Base-by-base conservation (phyloP, 2,329 filamentous ascomycete genomes). In the Verticillium longisporum region DNA sequence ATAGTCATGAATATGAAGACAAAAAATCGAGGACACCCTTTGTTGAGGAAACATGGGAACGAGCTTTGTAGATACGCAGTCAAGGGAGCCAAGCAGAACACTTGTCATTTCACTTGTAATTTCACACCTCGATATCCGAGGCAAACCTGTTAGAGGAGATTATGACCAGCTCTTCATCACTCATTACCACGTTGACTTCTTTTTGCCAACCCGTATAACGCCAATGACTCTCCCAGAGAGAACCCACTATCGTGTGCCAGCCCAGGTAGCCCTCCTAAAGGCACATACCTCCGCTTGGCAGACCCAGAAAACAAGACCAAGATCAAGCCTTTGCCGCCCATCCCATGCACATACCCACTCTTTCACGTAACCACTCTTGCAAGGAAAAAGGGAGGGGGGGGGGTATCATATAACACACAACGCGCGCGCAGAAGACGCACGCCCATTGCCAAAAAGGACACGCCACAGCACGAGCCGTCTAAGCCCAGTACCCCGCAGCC, bases 401-500 rank as follows among this genome's bases (percentile, higher is more conserved):
- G 37, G 37, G 37, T 15, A 41, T 41, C 37, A 41, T 14, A 41
- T 14, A 41, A 41, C 15, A 41, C 11, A 41, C 11, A 41, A 41
- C n/a, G n/a, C 2, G 15, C 11, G 15, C 13, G 37, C 34, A 41
- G 4, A 37, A 14, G 36, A 37, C 13, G 36, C 11, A 41, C 11
- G 13, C 37, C 13, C n/a, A n/a, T n/a, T n/a, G n/a, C n/a, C n/a
- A n/a, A n/a, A n/a, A n/a, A n/a, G n/a, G n/a, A n/a, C n/a, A n/a
- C n/a, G n/a, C n/a, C n/a, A n/a, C n/a, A n/a, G n/a, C n/a, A n/a
- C n/a, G n/a, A 41, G 37, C 9, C 13, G 13, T 41, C n/a, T 41
- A 64, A 15, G 58, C 55, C 59, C 63, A 65, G 0, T 61, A 64
- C 0, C 56, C 41, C 7, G 50, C 60, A 4, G 60, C 18, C 60